Base-by-base conservation (phyloP, 2,329 filamentous ascomycete genomes). In the Fusarium subtropicale region DNA sequence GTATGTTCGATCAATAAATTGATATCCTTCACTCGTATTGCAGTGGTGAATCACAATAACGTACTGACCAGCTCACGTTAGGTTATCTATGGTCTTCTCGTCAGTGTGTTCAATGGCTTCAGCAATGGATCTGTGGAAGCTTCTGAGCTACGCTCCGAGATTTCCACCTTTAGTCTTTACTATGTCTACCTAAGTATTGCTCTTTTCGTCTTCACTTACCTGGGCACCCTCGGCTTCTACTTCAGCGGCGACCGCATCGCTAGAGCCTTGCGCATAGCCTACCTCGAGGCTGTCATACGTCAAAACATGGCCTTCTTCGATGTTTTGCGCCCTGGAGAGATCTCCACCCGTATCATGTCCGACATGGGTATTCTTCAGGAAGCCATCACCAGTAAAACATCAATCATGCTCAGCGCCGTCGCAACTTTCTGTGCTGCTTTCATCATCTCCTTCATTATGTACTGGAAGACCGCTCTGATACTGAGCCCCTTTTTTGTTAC, bases 341-440 rank as follows among this genome's bases (percentile, higher is more conserved):
- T 81, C 11, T 57, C 68, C 2, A 56, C 41, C 7, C 44, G 65
- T 13, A 94, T 96, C 72, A 96, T 92, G 0, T 89, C 92, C 8
- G 93, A 97, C 78, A 93, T 91, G 26, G 95, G 95, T 75, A 81
- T 94, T 54, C 88, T 97, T 56, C 93, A 95, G 77, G 92, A 94
- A 71, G 93, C 92, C 58, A 91, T 97, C 38, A 93, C 91, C 0
- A 91, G 94, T 77, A 95, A 95, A 81, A 85, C 94, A 42, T 88
- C 87, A 7, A 80, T 95, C 68, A 91, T 90, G 0, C 74, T 94
- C 55, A 87, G 87, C 11, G 90, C 90, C 4, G 53, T 91, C 2
- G 87, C 92, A 1, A 92, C 91, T 5, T 96, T 97, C 76, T 80
- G 94, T 51, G 88, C 92, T 0, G 92, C 92, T 8, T 94, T 94